Percentiles rank a stretch among this genome's conserved stretches.
phyloP scores from a whole-genome alignment of 1,284 basidiomycete genomes.

The Ganoderma sp. region DNA sequence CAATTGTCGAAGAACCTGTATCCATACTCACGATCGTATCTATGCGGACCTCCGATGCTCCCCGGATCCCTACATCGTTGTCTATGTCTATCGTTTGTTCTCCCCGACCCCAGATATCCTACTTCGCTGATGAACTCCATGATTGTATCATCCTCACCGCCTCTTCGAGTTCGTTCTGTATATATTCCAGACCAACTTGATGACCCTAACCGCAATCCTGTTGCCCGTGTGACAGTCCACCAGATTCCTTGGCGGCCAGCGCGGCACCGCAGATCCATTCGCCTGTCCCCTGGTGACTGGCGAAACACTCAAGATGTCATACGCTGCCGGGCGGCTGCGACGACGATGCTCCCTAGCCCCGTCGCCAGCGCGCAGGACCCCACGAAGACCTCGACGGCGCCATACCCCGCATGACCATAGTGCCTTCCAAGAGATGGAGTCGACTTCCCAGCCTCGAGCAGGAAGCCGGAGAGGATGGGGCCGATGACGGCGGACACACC shows the following conservation, averaged over 20 bases:
- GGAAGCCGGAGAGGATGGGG: constrained; percentile 37
- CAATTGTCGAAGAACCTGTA: constrained; percentile 1
- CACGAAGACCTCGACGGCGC: constrained; percentile 39
- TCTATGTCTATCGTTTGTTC: background rate
- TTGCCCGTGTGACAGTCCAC: background rate
- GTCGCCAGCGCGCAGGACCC: constrained; percentile 36
- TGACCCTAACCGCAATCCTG: background rate
- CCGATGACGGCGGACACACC: constrained; percentile 38
- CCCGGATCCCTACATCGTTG: background rate
- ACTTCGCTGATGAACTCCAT: background rate
- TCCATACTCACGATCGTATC: constrained; percentile 9
- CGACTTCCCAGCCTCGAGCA: constrained; percentile 34
- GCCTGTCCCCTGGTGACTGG: background rate
- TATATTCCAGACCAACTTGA: background rate
- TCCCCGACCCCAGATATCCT: background rate
- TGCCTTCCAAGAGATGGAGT: constrained; percentile 15
- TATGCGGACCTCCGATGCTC: constrained; percentile 7
- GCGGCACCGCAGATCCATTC: background rate
- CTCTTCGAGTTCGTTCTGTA: background rate
- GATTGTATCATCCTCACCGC: background rate
- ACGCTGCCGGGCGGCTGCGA: constrained; percentile 28
- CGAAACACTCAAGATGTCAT: background rate
- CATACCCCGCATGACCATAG: constrained; percentile 36
- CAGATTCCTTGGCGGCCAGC: background rate
- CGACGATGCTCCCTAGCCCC: constrained; percentile 32